phyloP scores from a whole-genome alignment of 2,329 filamentous ascomycete species.

The Niveomyces coronatus region DNA sequence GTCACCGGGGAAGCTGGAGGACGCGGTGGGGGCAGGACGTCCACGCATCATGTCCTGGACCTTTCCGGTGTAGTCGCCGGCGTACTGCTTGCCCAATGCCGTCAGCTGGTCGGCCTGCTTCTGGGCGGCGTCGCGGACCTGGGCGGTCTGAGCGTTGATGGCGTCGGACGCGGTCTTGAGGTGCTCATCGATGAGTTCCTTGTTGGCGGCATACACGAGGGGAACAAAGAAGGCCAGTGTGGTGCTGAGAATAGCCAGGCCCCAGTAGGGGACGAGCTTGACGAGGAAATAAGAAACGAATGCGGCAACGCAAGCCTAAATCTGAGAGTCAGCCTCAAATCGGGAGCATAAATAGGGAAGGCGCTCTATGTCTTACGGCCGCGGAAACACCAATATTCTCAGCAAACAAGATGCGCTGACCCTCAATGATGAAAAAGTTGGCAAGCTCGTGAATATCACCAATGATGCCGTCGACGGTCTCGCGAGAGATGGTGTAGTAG shows the following conservation, averaged over 20 bases:
- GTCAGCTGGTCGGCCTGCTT: slow-evolving; percentile 55
- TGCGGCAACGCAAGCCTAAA: slow-evolving; percentile 47
- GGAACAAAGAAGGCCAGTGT: slow-evolving; percentile 52
- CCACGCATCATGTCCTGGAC: slow-evolving; percentile 53
- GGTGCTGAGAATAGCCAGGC: slow-evolving; percentile 49
- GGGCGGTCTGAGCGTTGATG: slow-evolving; percentile 51
- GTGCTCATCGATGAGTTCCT: slow-evolving; percentile 58
- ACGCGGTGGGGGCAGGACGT: slow-evolving; percentile 32
- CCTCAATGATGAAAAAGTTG: slow-evolving; percentile 64
- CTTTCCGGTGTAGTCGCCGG: slow-evolving; percentile 58
- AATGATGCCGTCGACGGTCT: slow-evolving; percentile 49
- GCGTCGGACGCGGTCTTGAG: slow-evolving; percentile 47
- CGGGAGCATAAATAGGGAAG: not conserved
- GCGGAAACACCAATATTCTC: slow-evolving; percentile 54
- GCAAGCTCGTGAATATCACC: slow-evolving; percentile 57
- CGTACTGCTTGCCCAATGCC: slow-evolving; percentile 55
- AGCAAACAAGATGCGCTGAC: slow-evolving; percentile 56
- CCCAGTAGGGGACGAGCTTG: slow-evolving; percentile 63
- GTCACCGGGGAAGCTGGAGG: slow-evolving; percentile 19
- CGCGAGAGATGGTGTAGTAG: slow-evolving; percentile 56
- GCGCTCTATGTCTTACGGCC: slow-evolving; percentile 37
- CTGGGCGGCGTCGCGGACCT: slow-evolving; percentile 50
- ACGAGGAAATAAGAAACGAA: slow-evolving; percentile 59
- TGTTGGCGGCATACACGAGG: slow-evolving; percentile 55
- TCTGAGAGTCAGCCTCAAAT: slow-evolving; percentile 12